Evolutionary conservation across 2,329 filamentous ascomycete genomes (phyloP), one percentile per base, ranked within the genome.

Genomic region (Fusarium bulbicola): DNA sequence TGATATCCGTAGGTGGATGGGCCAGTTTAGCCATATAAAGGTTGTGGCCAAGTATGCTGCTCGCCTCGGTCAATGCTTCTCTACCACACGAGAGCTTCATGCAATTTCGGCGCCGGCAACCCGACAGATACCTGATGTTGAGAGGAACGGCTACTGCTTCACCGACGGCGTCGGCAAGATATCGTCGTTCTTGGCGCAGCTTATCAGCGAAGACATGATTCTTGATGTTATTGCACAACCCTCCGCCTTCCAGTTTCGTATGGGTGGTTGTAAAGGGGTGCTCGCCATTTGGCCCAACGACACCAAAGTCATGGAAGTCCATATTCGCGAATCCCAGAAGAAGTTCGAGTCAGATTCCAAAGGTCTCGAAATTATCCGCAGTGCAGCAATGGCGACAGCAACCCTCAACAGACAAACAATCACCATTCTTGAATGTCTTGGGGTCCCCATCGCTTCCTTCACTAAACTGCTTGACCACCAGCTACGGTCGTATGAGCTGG

Each of bases 81-180:
- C 96, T 0, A 98, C 95, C 0, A 99, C 96, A 1, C 86, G 93
- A 67, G 91, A 92, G 16, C 91, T 97, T 46, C 86, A 85, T 34
- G 87, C 90, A 21, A 89, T 91, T 28, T 87, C 86, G 0, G 88
- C 92, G 12, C 89, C 89, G 0, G 85, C 86, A 4, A 85, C 88
- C 18, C 84, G 85, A 10, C 89, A 85, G 8, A 93, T 95, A 37
- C 81, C 86, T 1, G 96, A 98, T 73, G 88, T 98, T 26, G 85
- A 90, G 66, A 86, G 87, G 5, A 90, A 93, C 52, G 88, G 85
- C 0, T 91, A 90, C 77, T 92, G 86, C 68, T 99, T 98, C 80
- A 96, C 93, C 0, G 96, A 99, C 77, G 96, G 96, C 0, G 93
- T 98, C 7, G 96, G 96, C 3, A 97, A 94, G 79, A 94, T 99